These are phyloP conservation scores for Tricholoma sp. DNA, from an alignment of 768 basidiomycete genomes.

Conservation along the genomic window DNA sequence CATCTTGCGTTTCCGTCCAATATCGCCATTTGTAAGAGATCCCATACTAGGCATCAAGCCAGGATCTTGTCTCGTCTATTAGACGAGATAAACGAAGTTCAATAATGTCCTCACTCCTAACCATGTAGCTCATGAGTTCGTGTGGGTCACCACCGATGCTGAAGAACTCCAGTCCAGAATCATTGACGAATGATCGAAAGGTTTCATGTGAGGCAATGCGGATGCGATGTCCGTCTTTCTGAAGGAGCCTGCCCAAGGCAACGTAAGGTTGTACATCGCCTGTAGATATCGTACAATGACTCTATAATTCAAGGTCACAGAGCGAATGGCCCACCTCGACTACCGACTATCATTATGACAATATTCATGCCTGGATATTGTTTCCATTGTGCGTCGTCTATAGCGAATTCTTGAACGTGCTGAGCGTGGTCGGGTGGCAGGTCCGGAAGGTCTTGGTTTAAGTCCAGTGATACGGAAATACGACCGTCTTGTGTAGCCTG, in stretches of 20 bases:
- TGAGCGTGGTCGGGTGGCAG: constrained; percentile 40
- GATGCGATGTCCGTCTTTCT: constrained; percentile 50
- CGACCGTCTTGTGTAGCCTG: constrained; percentile 39
- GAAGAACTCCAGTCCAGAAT: constrained; percentile 52
- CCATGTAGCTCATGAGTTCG: constrained; percentile 70
- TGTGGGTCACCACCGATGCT: constrained; percentile 59
- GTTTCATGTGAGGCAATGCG: constrained; percentile 60
- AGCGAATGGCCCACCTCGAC: constrained; percentile 39
- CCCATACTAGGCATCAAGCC: constrained; percentile 57
- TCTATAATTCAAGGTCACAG: not conserved
- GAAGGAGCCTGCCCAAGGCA: constrained; percentile 46
- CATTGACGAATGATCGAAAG: constrained; percentile 49
- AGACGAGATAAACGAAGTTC: constrained; percentile 2
- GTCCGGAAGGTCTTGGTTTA: constrained; percentile 46
- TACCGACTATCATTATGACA: constrained; percentile 65
- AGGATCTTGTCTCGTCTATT: constrained; percentile 38
- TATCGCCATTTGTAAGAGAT: constrained; percentile 58
- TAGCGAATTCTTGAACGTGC: constrained; percentile 45
- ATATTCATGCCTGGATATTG: constrained; percentile 44
- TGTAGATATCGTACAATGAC: constrained; percentile 12
- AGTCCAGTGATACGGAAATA: constrained; percentile 41
- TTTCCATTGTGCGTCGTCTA: constrained; percentile 33
- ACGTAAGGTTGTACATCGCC: constrained; percentile 68
- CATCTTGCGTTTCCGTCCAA: constrained; percentile 54
- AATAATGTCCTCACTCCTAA: constrained; percentile 45